Percentiles rank a stretch among this genome's conserved stretches.
Evolutionary conservation across 75 land plant genomes (phyloP).

Genomic region (Selaginella tamariscina): DNA sequence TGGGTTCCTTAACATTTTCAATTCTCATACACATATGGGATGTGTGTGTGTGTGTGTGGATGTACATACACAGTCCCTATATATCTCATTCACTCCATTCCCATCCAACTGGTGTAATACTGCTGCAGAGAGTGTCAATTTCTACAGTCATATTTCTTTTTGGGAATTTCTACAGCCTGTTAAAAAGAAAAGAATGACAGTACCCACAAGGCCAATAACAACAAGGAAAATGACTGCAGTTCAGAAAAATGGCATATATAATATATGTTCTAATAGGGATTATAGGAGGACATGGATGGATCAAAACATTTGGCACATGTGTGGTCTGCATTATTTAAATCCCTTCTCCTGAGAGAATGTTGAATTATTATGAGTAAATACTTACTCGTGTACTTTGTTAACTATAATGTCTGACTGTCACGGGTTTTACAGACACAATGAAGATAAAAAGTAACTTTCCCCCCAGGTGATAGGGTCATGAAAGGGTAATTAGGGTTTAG

Average conservation of each 20-base stretch:
- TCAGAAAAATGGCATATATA: too few species aligned
- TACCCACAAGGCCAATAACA: conserved; percentile 1
- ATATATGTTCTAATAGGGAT: too few species aligned
- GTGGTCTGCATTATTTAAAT: not conserved
- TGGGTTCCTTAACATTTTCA: too few species aligned
- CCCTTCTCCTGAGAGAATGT: not conserved
- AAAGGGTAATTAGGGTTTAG: too few species aligned
- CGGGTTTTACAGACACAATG: conserved; percentile 1
- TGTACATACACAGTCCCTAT: not conserved
- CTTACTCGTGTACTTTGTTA: too few species aligned
- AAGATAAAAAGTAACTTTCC: not conserved
- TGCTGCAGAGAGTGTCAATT: too few species aligned
- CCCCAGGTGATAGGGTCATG: not conserved
- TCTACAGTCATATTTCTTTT: too few species aligned
- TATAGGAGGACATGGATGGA: too few species aligned
- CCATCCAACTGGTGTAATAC: not conserved
- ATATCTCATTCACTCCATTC: not conserved
- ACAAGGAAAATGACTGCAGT: not conserved
- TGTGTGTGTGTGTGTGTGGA: too few species aligned
- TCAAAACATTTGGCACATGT: not conserved
- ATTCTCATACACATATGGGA: too few species aligned
- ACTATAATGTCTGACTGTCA: not conserved
- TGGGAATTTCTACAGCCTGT: not conserved
- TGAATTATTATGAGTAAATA: too few species aligned
- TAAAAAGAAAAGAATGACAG: not conserved